Base-by-base conservation (phyloP, 306 rosid species). In the Malus orientalis region DNA sequence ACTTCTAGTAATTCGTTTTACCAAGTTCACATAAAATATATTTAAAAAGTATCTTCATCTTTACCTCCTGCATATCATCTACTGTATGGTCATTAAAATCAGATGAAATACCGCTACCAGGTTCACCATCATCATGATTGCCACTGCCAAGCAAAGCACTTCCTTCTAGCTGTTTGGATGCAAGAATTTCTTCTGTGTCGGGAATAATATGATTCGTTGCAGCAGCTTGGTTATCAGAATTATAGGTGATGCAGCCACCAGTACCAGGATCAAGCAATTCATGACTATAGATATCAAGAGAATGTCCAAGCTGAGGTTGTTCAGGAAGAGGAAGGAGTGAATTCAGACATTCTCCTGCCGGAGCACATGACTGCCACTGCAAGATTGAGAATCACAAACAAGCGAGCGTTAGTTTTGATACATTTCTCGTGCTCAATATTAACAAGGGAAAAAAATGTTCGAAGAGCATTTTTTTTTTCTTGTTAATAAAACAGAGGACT, bases 201-300 rank as follows among this genome's bases (percentile, higher is more conserved):
- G 55, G 44, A 73, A 58, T 57, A 54, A 57, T 22, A 22, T 58
- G 25, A 57, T 11, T 64, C 15, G 5, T 65, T 12, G 55, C 29
- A 19, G 70, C 27, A 66, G 47, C 70, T 36, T 36, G 70, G 30
- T 27, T 29, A 36, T 18, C 49, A 19, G 44, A 18, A 66, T 9
- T 32, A 8, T 12, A 10, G 70, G 16, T 12, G 18, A 61, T 27
- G 66, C 7, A 69, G 74, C 42, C 30, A 27, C 4, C 16, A 70
- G 67, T 73, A 57, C 80, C 83, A n/a, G 80, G 53, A 36, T 80
- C 27, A 8, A 57, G 27, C 10, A 57, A 27, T 61, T 61, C 1
- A 27, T 27, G 29, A 27, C 19, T 1, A 14, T 0, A 61, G 36
- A 27, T 4, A 61, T 13, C 38, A 27, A 13, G 38, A 23, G 66